phyloP scores from a whole-genome alignment of 78 protist species.

The Monocercomonoides exilis region DNA sequence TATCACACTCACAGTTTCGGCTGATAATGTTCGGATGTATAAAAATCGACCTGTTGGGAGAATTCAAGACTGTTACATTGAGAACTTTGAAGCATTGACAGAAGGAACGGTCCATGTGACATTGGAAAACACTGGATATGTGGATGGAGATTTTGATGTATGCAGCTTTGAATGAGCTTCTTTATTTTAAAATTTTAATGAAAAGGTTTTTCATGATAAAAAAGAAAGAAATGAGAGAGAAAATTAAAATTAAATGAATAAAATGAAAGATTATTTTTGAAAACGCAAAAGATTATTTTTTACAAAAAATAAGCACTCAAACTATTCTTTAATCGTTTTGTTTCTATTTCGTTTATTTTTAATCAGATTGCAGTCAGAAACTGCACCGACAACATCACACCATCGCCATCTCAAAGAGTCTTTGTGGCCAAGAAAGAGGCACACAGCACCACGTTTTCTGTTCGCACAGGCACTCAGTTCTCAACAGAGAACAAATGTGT shows the following conservation, averaged over 20 bases:
- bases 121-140: neutral
- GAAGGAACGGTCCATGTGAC: neutral
- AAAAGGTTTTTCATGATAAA: no score
- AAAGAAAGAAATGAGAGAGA: no score
- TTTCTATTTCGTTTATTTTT: neutral
- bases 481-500: neutral
- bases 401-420: neutral
- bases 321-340: no score
- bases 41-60: neutral
- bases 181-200: no score
- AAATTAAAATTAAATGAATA: no score
- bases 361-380: neutral
- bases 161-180: neutral
- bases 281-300: no score
- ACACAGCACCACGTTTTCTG: neutral
- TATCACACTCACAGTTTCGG: neutral
- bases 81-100: neutral
- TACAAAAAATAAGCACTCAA: no score
- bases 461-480: neutral
- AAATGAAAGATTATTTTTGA: no score
- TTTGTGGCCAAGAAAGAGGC: neutral
- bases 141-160: neutral
- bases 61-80: neutral
- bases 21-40: neutral
- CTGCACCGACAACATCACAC: neutral